Evolutionary conservation across 805 yeast genomes (phyloP).

Genomic region (Monosporozyma yasuniensis): DNA sequence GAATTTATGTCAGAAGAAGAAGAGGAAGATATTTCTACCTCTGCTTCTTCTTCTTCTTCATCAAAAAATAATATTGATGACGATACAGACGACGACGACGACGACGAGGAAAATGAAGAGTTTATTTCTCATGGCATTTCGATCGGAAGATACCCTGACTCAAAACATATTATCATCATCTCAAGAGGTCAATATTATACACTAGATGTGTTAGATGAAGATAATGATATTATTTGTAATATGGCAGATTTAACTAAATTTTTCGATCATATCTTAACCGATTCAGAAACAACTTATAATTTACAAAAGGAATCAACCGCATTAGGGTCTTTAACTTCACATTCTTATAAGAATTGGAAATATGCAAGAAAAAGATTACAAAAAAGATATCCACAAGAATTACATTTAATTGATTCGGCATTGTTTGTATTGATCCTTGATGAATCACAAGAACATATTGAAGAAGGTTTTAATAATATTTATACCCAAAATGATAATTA

Average conservation of each 20-base stretch:
- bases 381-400: constrained; percentile 31
- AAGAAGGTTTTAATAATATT: background rate
- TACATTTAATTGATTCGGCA: constrained; percentile 57
- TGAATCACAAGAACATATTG: constrained; percentile 38
- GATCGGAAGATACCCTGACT: constrained; percentile 54
- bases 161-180: constrained; percentile 67
- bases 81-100: too few relatives aligned
- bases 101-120: constrained; percentile 2
- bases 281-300: constrained; percentile 51
- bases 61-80: too few relatives aligned
- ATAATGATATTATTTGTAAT: constrained; percentile 55
- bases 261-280: constrained; percentile 57
- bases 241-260: constrained; percentile 59
- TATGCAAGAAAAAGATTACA: constrained; percentile 48
- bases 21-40: too few relatives aligned
- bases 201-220: constrained; percentile 68
- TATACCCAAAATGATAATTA: constrained; percentile 3
- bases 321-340: constrained; percentile 81
- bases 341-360: constrained; percentile 79
- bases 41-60: too few relatives aligned
- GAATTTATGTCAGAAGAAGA: constrained; percentile 14
- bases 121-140: constrained; percentile 48
- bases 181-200: constrained; percentile 82
- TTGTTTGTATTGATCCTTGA: constrained; percentile 76
- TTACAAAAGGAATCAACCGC: constrained; percentile 52